Evolutionary conservation across 495 filamentous ascomycete genomes (phyloP).

Genomic region (Umbilicaria muhlenbergii): DNA sequence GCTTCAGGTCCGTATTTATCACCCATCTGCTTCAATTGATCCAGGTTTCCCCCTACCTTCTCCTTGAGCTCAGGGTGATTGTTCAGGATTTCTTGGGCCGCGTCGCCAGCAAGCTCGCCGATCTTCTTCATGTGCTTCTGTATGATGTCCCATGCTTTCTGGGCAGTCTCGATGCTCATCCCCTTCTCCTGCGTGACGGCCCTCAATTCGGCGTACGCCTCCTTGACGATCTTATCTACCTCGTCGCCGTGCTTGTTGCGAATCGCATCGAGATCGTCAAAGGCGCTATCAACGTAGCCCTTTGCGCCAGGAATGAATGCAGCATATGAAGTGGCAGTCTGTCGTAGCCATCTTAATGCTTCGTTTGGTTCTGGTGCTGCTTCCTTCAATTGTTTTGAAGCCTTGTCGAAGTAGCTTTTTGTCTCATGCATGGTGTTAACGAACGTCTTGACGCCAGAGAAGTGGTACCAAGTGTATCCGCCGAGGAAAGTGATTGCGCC

Average conservation of each 20-base stretch:
- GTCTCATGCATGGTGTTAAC: conserved; percentile 32
- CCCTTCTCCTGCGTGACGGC: conserved; percentile 31
- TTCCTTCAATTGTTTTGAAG: conserved; percentile 33
- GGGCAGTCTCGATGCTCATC: conserved; percentile 33
- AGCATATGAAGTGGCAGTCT: conserved; percentile 43
- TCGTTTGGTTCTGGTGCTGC: conserved; percentile 41
- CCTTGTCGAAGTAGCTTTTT: conserved; percentile 34
- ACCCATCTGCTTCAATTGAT: conserved; percentile 47
- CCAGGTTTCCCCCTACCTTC: conserved; percentile 43
- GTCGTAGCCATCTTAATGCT: conserved; percentile 38
- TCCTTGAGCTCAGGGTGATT: conserved; percentile 53
- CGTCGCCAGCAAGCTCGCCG: conserved; percentile 36
- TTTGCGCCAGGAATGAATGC: conserved; percentile 51
- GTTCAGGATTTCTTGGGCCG: conserved; percentile 39
- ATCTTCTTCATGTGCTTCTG: conserved; percentile 34
- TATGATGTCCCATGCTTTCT: conserved; percentile 34
- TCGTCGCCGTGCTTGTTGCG: conserved; percentile 42
- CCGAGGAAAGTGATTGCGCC: conserved; percentile 33
- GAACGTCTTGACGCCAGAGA: conserved; percentile 41
- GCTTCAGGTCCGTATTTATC: conserved; percentile 50
- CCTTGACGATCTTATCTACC: conserved; percentile 41
- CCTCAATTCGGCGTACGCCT: conserved; percentile 43
- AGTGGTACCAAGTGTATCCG: conserved; percentile 36
- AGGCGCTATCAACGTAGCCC: conserved; percentile 40
- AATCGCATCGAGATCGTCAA: conserved; percentile 46